Evolutionary conservation across 495 filamentous ascomycete genomes (phyloP).

Genomic region (Neurospora discreta): DNA sequence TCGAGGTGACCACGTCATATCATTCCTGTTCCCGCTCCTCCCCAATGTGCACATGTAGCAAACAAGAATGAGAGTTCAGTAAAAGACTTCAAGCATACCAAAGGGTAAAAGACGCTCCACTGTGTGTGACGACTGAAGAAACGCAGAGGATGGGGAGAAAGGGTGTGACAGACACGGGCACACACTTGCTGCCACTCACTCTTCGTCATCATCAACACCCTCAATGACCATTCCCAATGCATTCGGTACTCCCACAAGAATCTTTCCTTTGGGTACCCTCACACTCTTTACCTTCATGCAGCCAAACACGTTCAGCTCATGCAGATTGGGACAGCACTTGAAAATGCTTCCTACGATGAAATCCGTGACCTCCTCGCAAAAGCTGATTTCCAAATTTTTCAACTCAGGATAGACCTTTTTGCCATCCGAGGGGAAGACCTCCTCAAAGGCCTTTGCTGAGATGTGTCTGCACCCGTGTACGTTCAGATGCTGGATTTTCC

Average conservation of each 20-base stretch:
- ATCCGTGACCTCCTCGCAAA: slow-evolving; percentile 65
- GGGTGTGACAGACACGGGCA: neutral
- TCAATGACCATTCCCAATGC: slow-evolving; percentile 47
- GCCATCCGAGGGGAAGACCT: slow-evolving; percentile 47
- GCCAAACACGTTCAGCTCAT: slow-evolving; percentile 68
- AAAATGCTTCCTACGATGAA: slow-evolving; percentile 64
- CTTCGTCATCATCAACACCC: slow-evolving; percentile 22
- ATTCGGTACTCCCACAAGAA: slow-evolving; percentile 67
- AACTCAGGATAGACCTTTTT: slow-evolving; percentile 51
- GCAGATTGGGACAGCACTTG: slow-evolving; percentile 57
- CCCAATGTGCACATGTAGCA: neutral
- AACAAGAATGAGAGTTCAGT: neutral
- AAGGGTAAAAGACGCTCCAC: neutral
- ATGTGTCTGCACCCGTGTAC: slow-evolving; percentile 74
- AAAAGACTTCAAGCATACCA: neutral
- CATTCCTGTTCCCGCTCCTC: neutral
- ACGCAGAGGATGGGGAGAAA: neutral
- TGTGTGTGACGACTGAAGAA: neutral
- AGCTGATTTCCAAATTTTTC: slow-evolving; percentile 62
- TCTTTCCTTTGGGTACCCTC: slow-evolving; percentile 57
- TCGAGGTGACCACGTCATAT: neutral
- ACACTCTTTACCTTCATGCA: slow-evolving; percentile 70
- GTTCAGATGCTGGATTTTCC: slow-evolving; percentile 49
- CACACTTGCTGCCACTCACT: neutral
- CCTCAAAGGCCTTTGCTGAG: slow-evolving; percentile 50